These are phyloP conservation scores for Penicillium ucsense DNA, from an alignment of 495 filamentous ascomycete genomes.

Conservation along the genomic window DNA sequence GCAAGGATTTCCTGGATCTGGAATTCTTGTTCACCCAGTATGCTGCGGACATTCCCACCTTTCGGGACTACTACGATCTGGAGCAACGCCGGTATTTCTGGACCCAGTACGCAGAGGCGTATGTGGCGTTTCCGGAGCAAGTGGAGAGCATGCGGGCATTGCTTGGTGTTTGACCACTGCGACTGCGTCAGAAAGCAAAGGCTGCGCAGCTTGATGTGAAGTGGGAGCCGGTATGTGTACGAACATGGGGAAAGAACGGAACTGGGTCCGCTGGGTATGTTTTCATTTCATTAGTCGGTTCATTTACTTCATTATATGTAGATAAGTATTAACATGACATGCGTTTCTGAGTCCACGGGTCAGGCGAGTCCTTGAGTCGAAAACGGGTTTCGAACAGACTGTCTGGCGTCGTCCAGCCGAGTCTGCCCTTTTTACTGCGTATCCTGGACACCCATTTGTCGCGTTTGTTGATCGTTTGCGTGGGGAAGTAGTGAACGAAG, in stretches of 20 bases:
- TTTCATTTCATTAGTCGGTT: background rate
- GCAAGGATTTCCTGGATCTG: slow-evolving; percentile 16
- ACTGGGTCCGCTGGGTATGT: no score
- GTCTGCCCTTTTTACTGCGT: slow-evolving; percentile 16
- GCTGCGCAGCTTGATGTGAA: no score
- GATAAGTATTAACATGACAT: slow-evolving; percentile 11
- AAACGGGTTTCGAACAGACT: slow-evolving; percentile 19
- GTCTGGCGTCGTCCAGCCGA: slow-evolving; percentile 21
- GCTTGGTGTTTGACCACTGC: slow-evolving; percentile 7
- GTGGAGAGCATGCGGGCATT: slow-evolving; percentile 13
- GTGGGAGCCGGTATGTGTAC: no score
- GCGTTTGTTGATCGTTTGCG: slow-evolving; percentile 14
- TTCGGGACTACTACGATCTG: slow-evolving; percentile 10
- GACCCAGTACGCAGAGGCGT: slow-evolving; percentile 12
- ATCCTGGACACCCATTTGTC: slow-evolving; percentile 20
- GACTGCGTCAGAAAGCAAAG: no score
- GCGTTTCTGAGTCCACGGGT: slow-evolving; percentile 20
- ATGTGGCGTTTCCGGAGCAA: slow-evolving; percentile 13
- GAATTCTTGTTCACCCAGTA: slow-evolving; percentile 15
- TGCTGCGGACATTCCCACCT: slow-evolving; percentile 11
- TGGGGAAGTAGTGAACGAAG: slow-evolving; percentile 17
- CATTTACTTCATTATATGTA: slow-evolving; percentile 4
- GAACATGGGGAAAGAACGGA: no score
- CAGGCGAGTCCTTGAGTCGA: slow-evolving; percentile 18
- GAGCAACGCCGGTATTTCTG: slow-evolving; percentile 13